Base-by-base conservation (phyloP, 208 protist species). In the Endotrypanum monterogeii region DNA sequence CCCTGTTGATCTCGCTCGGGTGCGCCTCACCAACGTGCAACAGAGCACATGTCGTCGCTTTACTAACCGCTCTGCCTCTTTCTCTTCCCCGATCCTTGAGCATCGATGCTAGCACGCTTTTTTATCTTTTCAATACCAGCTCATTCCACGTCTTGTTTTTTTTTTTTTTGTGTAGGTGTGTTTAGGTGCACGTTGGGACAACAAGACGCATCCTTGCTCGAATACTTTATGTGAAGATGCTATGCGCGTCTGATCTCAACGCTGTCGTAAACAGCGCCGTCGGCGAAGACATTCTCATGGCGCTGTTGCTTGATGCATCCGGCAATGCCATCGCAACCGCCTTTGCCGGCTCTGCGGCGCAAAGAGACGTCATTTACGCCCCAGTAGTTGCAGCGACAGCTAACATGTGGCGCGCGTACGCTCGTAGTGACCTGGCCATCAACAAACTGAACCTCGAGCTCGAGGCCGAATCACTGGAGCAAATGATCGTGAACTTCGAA, bases 381-480 rank as follows among this genome's bases (percentile, higher is more conserved):
- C 79, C 76, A 57, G 84, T 87, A 46, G 81, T 92, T n/a, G 87
- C 88, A 5, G 85, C 87, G 25, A 86, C 78, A 35, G 79, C 83
- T 18, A 97, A 95, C 74, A 81, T 94, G 63, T 95, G 90, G 90
- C 89, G 90, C 32, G 84, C 83, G 20, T 94, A 90, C 77, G 88
- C 83, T 9, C 71, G 54, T 25, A 90, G 78, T 41, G 86, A 92
- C 46, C 70, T 94, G 39, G 63, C 84, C 11, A 82, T 84, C 66
- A 95, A 93, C 68, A 87, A 88, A 68, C 48, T 89, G 11, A 92
- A 76, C 67, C 69, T 86, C 18, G 70, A 90, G 58, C 62, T 85
- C 14, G 90, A 94, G 74, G 48, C 72, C 1, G 83, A 94, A 30
- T 78, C 93, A 50, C 78, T 95, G 30, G 90, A 97, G 80, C 86